Base-by-base conservation (phyloP, 441 rosid species). In the Metrosideros polymorpha region DNA sequence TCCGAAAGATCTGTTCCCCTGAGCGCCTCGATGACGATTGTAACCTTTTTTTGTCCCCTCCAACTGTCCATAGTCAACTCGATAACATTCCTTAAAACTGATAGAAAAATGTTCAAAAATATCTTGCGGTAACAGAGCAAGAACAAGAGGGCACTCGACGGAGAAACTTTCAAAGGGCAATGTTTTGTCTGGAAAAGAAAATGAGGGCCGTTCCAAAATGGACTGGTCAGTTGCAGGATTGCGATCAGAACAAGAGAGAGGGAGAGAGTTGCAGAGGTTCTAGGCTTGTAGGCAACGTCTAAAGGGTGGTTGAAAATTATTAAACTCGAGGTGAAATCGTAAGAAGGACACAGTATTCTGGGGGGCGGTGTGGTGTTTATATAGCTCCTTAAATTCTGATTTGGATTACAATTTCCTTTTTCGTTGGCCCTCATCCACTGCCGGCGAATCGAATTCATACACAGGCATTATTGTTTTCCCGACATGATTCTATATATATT, bases 11-110 rank as follows among this genome's bases (percentile, higher is more conserved):
- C 92, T 91, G 55, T 90, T 75, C 79, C 89, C 84, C 87, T 82
- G 94, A 85, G 83, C 29, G 76, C 88, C 84, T 18, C 86, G 93
- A 86, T 47, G 89, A 87, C 83, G 86, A 89, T 83, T 61, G 84
- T 93, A 94, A 84, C 92, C 91, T n/a, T n/a, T 82, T 87, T 88
- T 75, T 88, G 91, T 89, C 91, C 89, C 90, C 93, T 93, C 93
- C 94, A 82, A 85, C 91, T 86, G 87, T 89, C 91, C 94, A 90
- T 94, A 19, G 32, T 84, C 61, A 83, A 32, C 19, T 17, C 53
- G 13, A 39, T 9, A 39, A 22, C 79, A 10, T n/a, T 39, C 47
- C 79, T 30, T 7, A 59, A 39, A 89, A 87, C 85, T 22, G 8
- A 22, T 9, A 12, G 45, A 39, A 39, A 39, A 5, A 0, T 32